A percentile compares a stretch with the other conserved stretches of the same genome.
phyloP scores from a whole-genome alignment of 768 basidiomycete genomes.

The Termitomyces titanicus region DNA sequence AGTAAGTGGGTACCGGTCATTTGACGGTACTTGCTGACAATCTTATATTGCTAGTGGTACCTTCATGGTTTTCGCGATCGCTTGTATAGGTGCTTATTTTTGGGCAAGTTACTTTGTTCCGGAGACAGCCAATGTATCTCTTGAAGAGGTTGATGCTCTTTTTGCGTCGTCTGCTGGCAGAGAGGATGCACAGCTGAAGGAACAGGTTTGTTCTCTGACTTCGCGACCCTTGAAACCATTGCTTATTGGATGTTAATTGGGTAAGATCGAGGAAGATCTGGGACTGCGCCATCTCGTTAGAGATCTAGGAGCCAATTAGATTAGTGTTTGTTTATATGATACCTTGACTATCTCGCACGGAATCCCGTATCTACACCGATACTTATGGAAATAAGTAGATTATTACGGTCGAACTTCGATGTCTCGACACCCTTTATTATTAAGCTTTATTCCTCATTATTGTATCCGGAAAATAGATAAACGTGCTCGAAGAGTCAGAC shows the following conservation, averaged over 20 bases:
- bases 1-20: conserved; percentile 33
- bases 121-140: conserved; percentile 71
- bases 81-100: conserved; percentile 63
- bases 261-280: conserved; percentile 46
- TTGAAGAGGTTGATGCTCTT: conserved; percentile 73
- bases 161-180: conserved; percentile 57
- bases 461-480: neutral
- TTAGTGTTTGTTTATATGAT: neutral
- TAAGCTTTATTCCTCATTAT: no score
- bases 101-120: conserved; percentile 72
- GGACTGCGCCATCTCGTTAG: conserved; percentile 16
- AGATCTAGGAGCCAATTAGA: conserved; percentile 8
- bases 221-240: neutral
- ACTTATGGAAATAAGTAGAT: no score
- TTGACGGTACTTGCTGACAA: neutral
- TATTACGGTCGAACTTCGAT: no score
- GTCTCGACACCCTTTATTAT: no score
- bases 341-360: neutral
- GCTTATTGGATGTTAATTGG: neutral
- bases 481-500: neutral
- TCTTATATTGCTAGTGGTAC: conserved; percentile 42
- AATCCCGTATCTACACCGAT: no score
- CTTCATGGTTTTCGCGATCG: conserved; percentile 62
- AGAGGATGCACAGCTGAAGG: conserved; percentile 48
- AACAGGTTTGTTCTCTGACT: conserved; percentile 39